Conservation (phyloP, 2,329 filamentous ascomycete genomes). For the Fusarium nurragi region DNA sequence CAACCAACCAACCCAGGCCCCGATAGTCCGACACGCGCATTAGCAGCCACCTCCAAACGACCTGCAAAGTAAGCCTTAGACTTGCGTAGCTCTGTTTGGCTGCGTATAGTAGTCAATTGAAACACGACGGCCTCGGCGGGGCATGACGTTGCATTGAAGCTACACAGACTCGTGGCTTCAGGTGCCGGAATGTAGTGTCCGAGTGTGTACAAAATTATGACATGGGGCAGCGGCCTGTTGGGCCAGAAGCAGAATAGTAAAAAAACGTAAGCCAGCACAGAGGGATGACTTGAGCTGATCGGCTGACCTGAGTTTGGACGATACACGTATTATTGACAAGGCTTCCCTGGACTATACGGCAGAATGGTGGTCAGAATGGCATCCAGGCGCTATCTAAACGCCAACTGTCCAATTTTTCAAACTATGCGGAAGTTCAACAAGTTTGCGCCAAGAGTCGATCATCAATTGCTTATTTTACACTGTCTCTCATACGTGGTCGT, state of each 20-base stretch:
- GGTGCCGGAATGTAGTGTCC: neutral
- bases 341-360: constrained; percentile 7
- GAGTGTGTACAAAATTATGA: constrained; percentile 1
- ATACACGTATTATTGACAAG: neutral
- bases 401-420: neutral
- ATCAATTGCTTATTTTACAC: neutral
- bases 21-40: constrained; percentile 17
- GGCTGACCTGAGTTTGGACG: neutral
- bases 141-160: constrained; percentile 46
- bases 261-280: neutral
- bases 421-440: neutral
- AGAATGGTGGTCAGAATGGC: constrained; percentile 14
- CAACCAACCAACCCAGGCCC: constrained; percentile 19
- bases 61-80: constrained; percentile 7
- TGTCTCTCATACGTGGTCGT: neutral
- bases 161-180: constrained; percentile 4
- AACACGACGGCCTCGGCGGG: constrained; percentile 7
- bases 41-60: constrained; percentile 1
- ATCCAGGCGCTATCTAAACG: constrained; percentile 30
- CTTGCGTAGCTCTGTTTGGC: constrained; percentile 11
- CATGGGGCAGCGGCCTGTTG: neutral
- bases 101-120: neutral
- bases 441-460: neutral
- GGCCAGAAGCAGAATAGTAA: neutral
- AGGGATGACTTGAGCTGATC: neutral